Evolutionary conservation across 352 stramenopile species (phyloP), one percentile per base, ranked within the genome.

Genomic region (Phytophthora meadii): DNA sequence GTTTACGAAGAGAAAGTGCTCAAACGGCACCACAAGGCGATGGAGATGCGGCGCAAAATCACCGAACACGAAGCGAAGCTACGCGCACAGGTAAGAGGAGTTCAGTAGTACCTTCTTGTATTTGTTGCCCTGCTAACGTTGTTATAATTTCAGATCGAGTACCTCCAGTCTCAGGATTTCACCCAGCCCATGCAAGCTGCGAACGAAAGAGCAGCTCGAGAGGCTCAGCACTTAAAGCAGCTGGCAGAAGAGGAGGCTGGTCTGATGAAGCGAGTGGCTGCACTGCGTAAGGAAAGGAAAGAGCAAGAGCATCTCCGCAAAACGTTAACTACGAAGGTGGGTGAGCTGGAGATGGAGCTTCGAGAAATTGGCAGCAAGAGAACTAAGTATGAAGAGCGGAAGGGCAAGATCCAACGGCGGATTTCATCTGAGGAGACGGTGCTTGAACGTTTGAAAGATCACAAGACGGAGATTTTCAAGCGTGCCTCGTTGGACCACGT

Each of bases 401-500:
- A 83, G 47, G 56, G 66, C 41, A 81, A 83, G 11, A 79, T 93
- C 22, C 70, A 97, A 51, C 96, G 98, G 65, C 77, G 82, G 44
- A 88, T 99, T 4, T 77, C 85, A 24, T 70, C 77, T 0, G 88
- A 98, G 65, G 97, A 99, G 57, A 92, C 89, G 15, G 81, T 89
- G 8, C 71, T 99, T 7, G 95, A 98, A 42, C 82, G 85, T 2
- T 65, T 99, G 17, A 97, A 95, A 54, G 94, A 98, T 54, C 93
- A 97, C 68, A 94, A 98, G 32, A 82, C 93, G 15, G 97, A 99
- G 68, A 97, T 98, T 50, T 80, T 99, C 11, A 97, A 98, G 63
- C 96, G 96, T 32, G 95, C 96, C 7, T 89, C 91, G 25, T 75
- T 99, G 27, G 97, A 99, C 54, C 94, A 99, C 79, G 87, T 99